Evolutionary conservation across 2,329 filamentous ascomycete genomes (phyloP), one percentile per base, ranked within the genome.

Genomic region (Diaporthe sp.): DNA sequence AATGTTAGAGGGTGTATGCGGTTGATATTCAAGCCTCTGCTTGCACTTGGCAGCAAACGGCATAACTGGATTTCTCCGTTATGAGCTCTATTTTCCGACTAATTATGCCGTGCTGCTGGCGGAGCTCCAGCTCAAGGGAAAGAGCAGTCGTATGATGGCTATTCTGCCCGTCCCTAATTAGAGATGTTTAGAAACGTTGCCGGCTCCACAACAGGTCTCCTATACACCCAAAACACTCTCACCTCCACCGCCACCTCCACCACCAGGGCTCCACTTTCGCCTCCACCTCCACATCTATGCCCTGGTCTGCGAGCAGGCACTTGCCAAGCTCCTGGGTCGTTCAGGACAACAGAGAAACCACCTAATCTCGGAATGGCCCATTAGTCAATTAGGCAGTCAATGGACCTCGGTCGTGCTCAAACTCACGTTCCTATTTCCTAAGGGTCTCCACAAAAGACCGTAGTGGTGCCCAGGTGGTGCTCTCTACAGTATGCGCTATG

Each of bases 221-320:
- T 30, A 22, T 17, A 12, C 13, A 19, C 5, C 42, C 7, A 17
- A 6, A 19, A 22, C 42, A 42, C 40, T 6, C 6, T 33, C 25
- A 55, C 52, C 57, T 40, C 57, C 30, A 38, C 30, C 57, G 19
- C 35, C 57, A 60, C 57, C 57, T 60, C 57, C 57, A 60, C 57
- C 57, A 60, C 57, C 57, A 60, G 33, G 52, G 52, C 25, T 38
- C 35, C 33, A 60, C 57, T 19, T 60, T 15, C 57, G 42, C 57
- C 33, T 38, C 57, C 33, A 42, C 57, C 57, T 42, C 57, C 57
- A 61, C 57, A 61, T 42, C 22, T 61, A 42, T 28, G 22, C 57
- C 22, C 25, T 55, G 52, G 57, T 42, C 19, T 7, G 30, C 33
- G 30, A 22, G 28, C 10, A 55, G n/a, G 5, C 22, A 42, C 22